Evolutionary conservation across 2,329 filamentous ascomycete species (phyloP).

Genomic region (Cercospora sojina): DNA sequence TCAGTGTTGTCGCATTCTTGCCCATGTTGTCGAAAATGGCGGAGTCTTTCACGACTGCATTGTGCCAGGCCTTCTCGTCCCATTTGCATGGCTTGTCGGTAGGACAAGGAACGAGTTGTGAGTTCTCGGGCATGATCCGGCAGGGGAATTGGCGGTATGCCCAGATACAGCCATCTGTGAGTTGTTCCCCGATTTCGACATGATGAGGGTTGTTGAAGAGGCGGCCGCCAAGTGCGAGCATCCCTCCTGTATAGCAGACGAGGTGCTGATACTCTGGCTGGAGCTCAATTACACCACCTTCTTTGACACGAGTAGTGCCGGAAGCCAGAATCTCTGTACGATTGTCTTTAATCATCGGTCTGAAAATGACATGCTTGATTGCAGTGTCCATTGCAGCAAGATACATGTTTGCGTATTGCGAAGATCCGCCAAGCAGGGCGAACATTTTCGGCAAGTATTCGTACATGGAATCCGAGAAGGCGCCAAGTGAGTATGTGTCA

Average conservation of each 20-base stretch:
- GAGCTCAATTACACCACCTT: constrained; percentile 30
- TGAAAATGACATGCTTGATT: constrained; percentile 46
- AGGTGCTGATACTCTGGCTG: constrained; percentile 58
- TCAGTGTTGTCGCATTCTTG: constrained; percentile 34
- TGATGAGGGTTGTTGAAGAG: constrained; percentile 58
- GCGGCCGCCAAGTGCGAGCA: constrained; percentile 66
- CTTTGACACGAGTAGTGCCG: constrained; percentile 42
- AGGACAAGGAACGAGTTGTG: constrained; percentile 51
- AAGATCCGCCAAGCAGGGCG: constrained; percentile 31
- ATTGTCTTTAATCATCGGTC: constrained; percentile 46
- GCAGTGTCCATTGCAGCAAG: constrained; percentile 49
- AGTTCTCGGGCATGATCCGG: constrained; percentile 63
- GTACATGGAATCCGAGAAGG: constrained; percentile 39
- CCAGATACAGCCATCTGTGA: constrained; percentile 65
- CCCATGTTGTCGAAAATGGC: constrained; percentile 27
- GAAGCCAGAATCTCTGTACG: constrained; percentile 48
- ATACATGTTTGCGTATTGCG: constrained; percentile 48
- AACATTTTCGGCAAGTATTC: constrained; percentile 38
- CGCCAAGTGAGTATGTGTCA: constrained; percentile 34
- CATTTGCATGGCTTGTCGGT: constrained; percentile 44
- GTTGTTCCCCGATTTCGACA: constrained; percentile 55
- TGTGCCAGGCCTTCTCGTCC: constrained; percentile 48
- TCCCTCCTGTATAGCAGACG: constrained; percentile 68
- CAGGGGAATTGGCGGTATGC: constrained; percentile 58
- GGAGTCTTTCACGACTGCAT: constrained; percentile 40